phyloP scores from a whole-genome alignment of 208 protist genomes.

The Trypanosoma rangeli region DNA sequence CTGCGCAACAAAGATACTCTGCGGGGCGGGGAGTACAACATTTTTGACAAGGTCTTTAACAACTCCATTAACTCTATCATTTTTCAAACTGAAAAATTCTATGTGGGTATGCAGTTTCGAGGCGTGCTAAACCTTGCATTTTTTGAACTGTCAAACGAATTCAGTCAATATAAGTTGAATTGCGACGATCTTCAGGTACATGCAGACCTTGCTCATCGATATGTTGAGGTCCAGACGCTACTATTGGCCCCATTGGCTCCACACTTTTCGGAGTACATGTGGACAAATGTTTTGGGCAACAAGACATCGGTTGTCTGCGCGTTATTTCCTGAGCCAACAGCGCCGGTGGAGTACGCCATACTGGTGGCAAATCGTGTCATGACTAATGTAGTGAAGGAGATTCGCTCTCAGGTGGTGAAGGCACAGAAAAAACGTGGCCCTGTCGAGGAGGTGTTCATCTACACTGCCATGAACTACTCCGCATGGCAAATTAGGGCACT shows the following conservation, averaged over 20 bases:
- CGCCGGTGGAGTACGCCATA: conserved; percentile 73
- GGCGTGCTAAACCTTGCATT: conserved; percentile 95
- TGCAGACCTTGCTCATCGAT: conserved; percentile 75
- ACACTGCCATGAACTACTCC: conserved; percentile 59
- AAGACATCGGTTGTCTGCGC: conserved; percentile 57
- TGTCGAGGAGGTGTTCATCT: conserved; percentile 71
- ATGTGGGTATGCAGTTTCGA: conserved; percentile 95
- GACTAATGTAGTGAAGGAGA: conserved; percentile 83
- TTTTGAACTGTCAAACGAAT: conserved; percentile 92
- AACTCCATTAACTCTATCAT: conserved; percentile 94
- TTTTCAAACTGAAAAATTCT: conserved; percentile 78
- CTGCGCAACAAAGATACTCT: conserved; percentile 39
- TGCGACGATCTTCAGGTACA: conserved; percentile 77
- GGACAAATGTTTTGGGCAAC: conserved; percentile 82
- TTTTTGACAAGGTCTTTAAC: conserved; percentile 94
- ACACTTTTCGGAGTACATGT: conserved; percentile 97
- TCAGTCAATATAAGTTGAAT: conserved; percentile 93
- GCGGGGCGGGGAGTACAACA: conserved; percentile 59
- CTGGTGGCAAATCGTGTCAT: conserved; percentile 77
- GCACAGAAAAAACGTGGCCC: conserved; percentile 76
- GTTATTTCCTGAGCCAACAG: conserved; percentile 60
- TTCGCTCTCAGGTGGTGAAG: conserved; percentile 79
- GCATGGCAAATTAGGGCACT: conserved; percentile 84
- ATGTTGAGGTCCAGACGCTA: conserved; percentile 93
- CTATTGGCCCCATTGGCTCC: conserved; percentile 97